Conservation (phyloP, 75 land plant genomes). For the Pseudotsuga menziesii region DNA sequence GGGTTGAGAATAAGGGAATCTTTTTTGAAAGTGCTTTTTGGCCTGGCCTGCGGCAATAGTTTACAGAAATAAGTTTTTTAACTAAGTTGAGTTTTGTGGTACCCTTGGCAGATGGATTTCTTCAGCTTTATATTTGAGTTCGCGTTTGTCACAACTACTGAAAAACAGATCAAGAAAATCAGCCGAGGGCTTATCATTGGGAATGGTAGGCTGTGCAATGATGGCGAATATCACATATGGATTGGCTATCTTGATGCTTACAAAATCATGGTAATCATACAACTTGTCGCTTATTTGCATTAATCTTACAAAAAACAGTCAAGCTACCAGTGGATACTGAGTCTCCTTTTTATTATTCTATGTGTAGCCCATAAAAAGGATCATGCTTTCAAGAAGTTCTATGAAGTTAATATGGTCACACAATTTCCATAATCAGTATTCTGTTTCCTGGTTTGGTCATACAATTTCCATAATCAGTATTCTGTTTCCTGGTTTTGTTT, state of each 20-base stretch:
- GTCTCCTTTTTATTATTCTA: background rate
- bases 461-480: background rate
- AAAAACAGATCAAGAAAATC: conserved; percentile 36
- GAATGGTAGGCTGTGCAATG: conserved; percentile 43
- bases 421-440: background rate
- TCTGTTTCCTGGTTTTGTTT: background rate
- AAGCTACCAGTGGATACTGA: too few relatives aligned
- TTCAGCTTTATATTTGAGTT: conserved; percentile 31
- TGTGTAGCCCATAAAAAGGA: background rate
- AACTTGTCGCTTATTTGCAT: background rate
- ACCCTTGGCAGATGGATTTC: conserved; percentile 35
- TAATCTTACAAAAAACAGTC: background rate
- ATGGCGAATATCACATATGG: conserved; percentile 45
- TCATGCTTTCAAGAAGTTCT: background rate
- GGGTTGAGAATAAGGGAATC: background rate
- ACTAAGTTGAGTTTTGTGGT: background rate
- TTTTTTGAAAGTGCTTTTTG: background rate
- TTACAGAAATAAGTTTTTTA: background rate
- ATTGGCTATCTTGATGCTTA: conserved; percentile 30
- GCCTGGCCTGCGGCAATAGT: background rate
- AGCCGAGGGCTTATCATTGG: conserved; percentile 36
- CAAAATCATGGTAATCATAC: conserved; percentile 24
- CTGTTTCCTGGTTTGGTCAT: background rate
- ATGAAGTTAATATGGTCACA: background rate
- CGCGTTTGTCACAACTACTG: conserved; percentile 34